A percentile compares a stretch with the other conserved stretches of the same genome.
Conservation (phyloP, 1,284 basidiomycete species). For the Taiwanofungus camphoratus region DNA sequence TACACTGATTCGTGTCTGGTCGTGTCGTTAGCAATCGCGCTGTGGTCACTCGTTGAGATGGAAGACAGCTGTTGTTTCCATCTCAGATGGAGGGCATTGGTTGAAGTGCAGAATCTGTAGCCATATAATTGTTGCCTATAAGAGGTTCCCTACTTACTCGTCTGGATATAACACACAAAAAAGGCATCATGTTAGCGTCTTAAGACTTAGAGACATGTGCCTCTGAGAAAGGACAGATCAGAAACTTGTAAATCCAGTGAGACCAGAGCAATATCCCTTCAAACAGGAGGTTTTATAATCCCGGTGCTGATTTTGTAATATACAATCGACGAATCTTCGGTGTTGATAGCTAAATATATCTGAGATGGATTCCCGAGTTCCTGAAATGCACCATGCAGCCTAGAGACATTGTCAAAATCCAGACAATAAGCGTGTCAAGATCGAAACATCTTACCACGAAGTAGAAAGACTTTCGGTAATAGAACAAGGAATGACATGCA, state of each 20-base stretch:
- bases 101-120: constrained; percentile 1
- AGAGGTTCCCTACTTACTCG: too few species aligned
- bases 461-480: constrained; percentile 59
- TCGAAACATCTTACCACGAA: constrained; percentile 29
- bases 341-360: constrained; percentile 64
- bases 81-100: too few species aligned
- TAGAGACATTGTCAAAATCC: neutral
- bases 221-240: neutral
- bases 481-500: constrained; percentile 62
- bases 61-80: too few species aligned
- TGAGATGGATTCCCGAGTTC: constrained; percentile 42
- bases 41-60: too few species aligned
- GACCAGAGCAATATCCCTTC: neutral
- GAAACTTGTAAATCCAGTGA: too few species aligned
- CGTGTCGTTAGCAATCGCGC: too few species aligned
- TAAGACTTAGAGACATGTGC: too few species aligned
- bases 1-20: constrained; percentile 21
- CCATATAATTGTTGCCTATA: neutral
- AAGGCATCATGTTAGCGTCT: too few species aligned
- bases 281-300: constrained; percentile 68
- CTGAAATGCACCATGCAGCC: constrained; percentile 53
- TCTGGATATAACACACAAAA: too few species aligned
- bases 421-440: too few species aligned
- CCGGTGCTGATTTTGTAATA: constrained; percentile 76
- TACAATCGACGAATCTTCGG: constrained; percentile 74